These are phyloP conservation scores for Parvularia atlantis DNA, from an alignment of 78 protist species.

Conservation along the genomic window DNA sequence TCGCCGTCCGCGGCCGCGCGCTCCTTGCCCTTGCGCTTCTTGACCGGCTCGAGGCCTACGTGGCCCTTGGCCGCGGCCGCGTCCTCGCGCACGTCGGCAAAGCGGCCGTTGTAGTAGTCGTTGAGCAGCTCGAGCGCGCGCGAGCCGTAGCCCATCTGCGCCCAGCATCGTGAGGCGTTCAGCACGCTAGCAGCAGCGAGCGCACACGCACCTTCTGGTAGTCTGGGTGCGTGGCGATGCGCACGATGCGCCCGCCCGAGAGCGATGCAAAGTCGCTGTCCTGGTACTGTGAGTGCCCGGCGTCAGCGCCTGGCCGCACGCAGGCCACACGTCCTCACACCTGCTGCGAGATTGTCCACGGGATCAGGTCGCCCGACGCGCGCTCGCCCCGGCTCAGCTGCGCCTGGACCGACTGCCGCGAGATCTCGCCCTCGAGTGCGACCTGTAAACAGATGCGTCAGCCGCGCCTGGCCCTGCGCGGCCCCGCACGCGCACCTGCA, in stretches of 20 bases:
- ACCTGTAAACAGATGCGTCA: too few species aligned
- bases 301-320: too few species aligned
- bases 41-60: too few species aligned
- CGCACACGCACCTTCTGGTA: constrained; percentile 15
- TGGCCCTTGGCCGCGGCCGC: too few species aligned
- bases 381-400: constrained; percentile 62
- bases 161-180: not conserved
- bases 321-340: too few species aligned
- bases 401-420: constrained; percentile 32
- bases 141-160: constrained; percentile 87
- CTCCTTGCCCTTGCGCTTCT: too few species aligned
- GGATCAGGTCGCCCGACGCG: constrained; percentile 94
- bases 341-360: constrained; percentile 96
- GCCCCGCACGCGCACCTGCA: constrained; percentile 60
- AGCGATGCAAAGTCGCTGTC: constrained; percentile 84
- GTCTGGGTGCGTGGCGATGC: constrained; percentile 95
- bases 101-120: constrained; percentile 70
- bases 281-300: constrained; percentile 49
- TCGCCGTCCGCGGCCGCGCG: too few species aligned
- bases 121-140: constrained; percentile 73
- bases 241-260: constrained; percentile 92
- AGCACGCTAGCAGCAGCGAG: not conserved
- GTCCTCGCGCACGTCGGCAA: constrained; percentile 16
- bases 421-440: constrained; percentile 83
- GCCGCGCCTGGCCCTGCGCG: too few species aligned